Conservation (phyloP, 228 moss, liverwort and hornwort genomes). For the Sphagnum magellanicum region DNA sequence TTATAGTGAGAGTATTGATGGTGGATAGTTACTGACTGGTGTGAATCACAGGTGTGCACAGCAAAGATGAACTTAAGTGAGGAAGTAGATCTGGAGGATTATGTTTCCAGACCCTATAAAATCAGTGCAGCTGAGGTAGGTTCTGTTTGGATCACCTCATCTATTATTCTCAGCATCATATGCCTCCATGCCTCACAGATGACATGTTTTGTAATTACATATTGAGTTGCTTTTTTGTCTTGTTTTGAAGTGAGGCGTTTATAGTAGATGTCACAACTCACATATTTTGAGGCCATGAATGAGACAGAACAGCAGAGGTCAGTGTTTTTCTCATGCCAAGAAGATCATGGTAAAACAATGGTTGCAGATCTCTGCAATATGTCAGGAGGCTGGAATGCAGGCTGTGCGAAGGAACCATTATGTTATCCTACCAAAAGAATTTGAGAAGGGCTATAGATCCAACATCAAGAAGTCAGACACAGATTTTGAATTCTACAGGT, state of each 20-base stretch:
- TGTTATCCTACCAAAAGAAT: constrained; percentile 87
- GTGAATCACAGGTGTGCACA: constrained; percentile 63
- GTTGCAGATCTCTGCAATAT: constrained; percentile 81
- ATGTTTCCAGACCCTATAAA: constrained; percentile 89
- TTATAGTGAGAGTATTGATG: neutral
- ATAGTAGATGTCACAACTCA: too few species aligned
- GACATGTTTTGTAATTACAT: too few species aligned
- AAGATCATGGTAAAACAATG: constrained; percentile 4
- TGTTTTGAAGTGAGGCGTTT: too few species aligned
- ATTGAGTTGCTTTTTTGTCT: too few species aligned
- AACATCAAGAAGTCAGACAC: constrained; percentile 95
- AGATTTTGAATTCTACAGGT: constrained; percentile 94
- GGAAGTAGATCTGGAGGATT: constrained; percentile 93
- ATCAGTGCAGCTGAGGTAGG: constrained; percentile 93
- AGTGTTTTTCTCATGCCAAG: too few species aligned
- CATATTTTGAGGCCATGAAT: too few species aligned
- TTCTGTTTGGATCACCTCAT: neutral
- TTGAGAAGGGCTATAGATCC: constrained; percentile 90
- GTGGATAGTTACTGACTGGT: neutral
- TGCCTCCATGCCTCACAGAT: too few species aligned
- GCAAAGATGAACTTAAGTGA: constrained; percentile 96
- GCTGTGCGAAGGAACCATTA: constrained; percentile 86
- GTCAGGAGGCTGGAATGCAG: constrained; percentile 96
- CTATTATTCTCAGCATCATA: too few species aligned
- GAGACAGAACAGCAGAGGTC: too few species aligned